Evolutionary conservation across 495 filamentous ascomycete species (phyloP), one percentile per base, ranked within the genome.

Genomic region (Penicillium daleae): DNA sequence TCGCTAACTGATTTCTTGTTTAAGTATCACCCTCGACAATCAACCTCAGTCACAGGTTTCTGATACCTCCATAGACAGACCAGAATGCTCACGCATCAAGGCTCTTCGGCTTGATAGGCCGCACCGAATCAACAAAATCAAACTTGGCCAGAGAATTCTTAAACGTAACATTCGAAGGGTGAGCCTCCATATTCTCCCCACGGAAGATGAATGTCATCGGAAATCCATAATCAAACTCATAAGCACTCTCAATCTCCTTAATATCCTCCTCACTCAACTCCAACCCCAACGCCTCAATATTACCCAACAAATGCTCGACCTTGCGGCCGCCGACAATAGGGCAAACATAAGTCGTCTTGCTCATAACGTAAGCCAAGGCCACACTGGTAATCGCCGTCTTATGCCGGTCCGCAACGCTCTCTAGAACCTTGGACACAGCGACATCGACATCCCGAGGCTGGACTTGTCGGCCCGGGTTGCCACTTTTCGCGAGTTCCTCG

Each of bases 261-360:
- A 92, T 81, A 33, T 93, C 88, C 27, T 87, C 82, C 0, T 82
- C 72, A 3, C 76, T 82, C 57, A 93, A 74, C 52, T 71, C 64
- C 35, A 92, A 53, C 0, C 67, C 74, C 33, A 92, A 72, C 3
- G 86, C 90, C 61, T 88, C 87, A 63, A 92, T 89, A 66, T 92
- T 92, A 50, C 77, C 81, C 74, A 86, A 84, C 17, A 93, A 66
- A 60, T 90, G 86, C 66, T 86, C 83, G 51, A 89, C 74, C 70
- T 85, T 90, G 9, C 87, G 71, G 0, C 85, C 86, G 17, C 89
- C 90, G 26, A 91, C 79, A 64, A 92, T 90, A 1, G 90, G 90
- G 66, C 87, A 89, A 39, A 91, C 88, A 66, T 92, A 88, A 2
- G 89, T 87, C n/a, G 88, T 79, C 76, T 92, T 92, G 65, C 85